Base-by-base conservation (phyloP, 2,329 filamentous ascomycete species). In the Aureobasidium vineae region DNA sequence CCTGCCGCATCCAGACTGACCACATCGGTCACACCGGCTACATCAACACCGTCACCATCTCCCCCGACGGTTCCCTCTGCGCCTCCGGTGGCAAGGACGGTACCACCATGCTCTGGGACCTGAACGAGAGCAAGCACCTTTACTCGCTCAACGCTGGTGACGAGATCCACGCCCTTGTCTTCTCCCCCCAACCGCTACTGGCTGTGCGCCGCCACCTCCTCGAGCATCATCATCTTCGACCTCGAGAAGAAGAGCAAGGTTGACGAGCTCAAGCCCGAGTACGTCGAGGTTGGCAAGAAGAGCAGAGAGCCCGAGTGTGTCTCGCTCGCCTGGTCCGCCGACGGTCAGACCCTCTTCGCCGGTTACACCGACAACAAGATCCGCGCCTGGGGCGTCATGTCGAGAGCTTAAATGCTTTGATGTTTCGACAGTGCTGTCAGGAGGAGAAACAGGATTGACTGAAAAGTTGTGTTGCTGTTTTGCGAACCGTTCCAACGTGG, bases 231-330 rank as follows among this genome's bases (percentile, higher is more conserved):
- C 88, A 98, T 99, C 88, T 99, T 99, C 85, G 95, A 99, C 80
- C 89, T 99, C 75, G 95, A 99, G 92, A 99, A 99, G 93, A 99
- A 99, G 93, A 96, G 90, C 90, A 98, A 97, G 90, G 94, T 98
- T 79, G 94, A 98, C 78, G 95, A 98, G 89, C 89, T 99, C 82
- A 97, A 96, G 90, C 94, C 94, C 75, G 95, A 99, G 82, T 96
- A 95, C 86, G 86, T 92, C 79, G 87, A 92, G 80, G 90, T 92
- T 80, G 91, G 93, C 85, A 97, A 97, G 92, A 98, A 98, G 92
- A 92, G 90, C 88, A 89, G 93, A 80, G 94, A 97, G 84, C 95
- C 95, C 76, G 94, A 98, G 89, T 98, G 94, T 83, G 89, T 99
- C 78, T 92, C 88, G 80, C 87, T 99, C 84, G 94, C 94, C 80